Base-by-base conservation (phyloP, 805 yeast genomes). In the Starmerella vitae region DNA sequence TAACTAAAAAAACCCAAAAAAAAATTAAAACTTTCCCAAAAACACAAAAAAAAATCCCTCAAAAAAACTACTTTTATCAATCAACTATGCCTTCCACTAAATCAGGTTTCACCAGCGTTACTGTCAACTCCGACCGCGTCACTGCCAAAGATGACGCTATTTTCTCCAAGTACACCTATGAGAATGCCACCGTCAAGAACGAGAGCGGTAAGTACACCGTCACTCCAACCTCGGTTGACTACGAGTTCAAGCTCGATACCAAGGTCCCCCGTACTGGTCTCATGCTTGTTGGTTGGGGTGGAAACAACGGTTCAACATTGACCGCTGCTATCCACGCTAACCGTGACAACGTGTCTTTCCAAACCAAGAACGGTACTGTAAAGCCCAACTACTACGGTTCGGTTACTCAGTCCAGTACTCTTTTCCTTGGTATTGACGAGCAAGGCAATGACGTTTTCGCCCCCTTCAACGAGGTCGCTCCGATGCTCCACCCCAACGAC, bases 231-330 rank as follows among this genome's bases (percentile, higher is more conserved):
- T 56, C 70, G 41, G 70, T 70, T 47, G 78, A 83, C 49, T 83
- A 83, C 56, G 78, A 84, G 57, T 88, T 86, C 70, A 82, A 83
- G 61, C 77, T 82, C 37, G 93, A 84, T 52, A 69, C 82, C 57
- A 70, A 68, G 41, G 74, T 77, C 32, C 94, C 94, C 52, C 84
- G 78, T 61, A 71, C 84, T 35, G 97, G 97, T 52, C 67, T 86
- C 47, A 63, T 86, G 74, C 69, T 88, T 46, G 96, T 86, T 26
- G 97, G 97, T 51, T 69, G 86, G 49, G 96, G 96, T 52, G 97
- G 97, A 62, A 86, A 86, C 69, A 86, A 86, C 57, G 97, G 96
- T 61, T 71, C 95, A 43, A 86, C 97, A 12, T 69, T 88, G 48
- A 73, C 85, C 39, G 85, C 88, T 33, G 78, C 95, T 8, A 68